Base-by-base conservation (phyloP, 768 basidiomycete genomes). In the Suillus sp. region DNA sequence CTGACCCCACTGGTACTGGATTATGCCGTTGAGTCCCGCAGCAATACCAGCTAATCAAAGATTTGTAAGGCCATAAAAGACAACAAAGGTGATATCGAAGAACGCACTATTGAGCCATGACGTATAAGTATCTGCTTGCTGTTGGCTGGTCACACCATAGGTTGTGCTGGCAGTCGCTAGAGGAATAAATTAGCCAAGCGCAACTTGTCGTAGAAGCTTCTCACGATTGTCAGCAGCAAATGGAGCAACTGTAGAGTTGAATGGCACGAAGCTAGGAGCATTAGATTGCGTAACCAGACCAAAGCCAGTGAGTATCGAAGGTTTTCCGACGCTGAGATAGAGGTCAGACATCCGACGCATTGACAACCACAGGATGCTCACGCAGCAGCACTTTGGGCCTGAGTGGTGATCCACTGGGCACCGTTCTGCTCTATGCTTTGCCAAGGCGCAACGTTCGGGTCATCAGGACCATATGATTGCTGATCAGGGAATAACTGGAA, bases 401-500 rank as follows among this genome's bases (percentile, higher is more conserved):
- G 86, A 9, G 68, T 67, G 30, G 69, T 68, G 59, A 90, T 88
- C 88, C 88, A 90, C 37, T 80, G 75, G 55, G 78, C 59, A 34
- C 88, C 88, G 22, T 69, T 71, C 64, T 84, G 74, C 42, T 89
- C 69, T 0, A 78, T 81, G 63, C 85, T 83, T 64, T 86, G 81
- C 73, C 83, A 86, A 11, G 81, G 66, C 48, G 83, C 74, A 58
- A 85, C 71, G 64, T 76, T 79, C 18, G 84, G 81, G 70, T 87
- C 85, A 32, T 72, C 68, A 27, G 79, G 62, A 35, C 75, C 82
- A 66, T 88, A 89, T 42, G 73, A 70, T 64, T 84, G 80, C 71
- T 90, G 89, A 68, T 91, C 87, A 22, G 89, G 88, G 81, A 90
- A 89, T 30, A 89, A 66, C 62, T 84, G 86, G 79, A 88, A 88